phyloP scores from a whole-genome alignment of 257 asterid species.

The Solanum tacnaense region DNA sequence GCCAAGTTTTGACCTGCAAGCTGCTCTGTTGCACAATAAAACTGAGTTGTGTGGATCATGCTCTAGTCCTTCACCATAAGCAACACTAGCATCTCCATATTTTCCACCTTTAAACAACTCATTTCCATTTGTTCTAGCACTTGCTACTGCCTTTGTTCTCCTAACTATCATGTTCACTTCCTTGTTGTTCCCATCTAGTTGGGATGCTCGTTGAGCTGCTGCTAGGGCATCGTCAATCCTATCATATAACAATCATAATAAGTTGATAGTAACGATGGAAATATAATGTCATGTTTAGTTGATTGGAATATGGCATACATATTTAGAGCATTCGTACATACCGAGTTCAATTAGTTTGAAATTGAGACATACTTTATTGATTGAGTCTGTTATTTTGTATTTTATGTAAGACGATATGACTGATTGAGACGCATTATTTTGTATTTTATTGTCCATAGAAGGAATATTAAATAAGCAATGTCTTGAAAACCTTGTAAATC shows the following conservation, averaged over 20 bases:
- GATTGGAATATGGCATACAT: background rate
- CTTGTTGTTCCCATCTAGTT: conserved; percentile 50
- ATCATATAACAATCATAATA: background rate
- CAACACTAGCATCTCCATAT: conserved; percentile 48
- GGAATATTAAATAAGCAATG: background rate
- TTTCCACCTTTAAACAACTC: conserved; percentile 42
- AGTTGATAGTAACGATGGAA: background rate
- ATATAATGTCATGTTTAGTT: background rate
- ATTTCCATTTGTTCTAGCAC: conserved; percentile 56
- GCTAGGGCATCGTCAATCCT: conserved; percentile 62
- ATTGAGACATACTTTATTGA: background rate
- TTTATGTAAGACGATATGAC: background rate
- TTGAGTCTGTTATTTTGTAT: background rate
- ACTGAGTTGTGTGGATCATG: conserved; percentile 54
- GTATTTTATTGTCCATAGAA: background rate
- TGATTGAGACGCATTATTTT: background rate
- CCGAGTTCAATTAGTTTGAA: background rate
- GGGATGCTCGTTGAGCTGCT: conserved; percentile 47
- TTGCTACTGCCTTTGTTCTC: conserved; percentile 43
- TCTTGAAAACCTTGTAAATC: background rate
- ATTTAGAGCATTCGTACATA: background rate
- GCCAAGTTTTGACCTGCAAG: conserved; percentile 53
- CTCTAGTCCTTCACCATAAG: conserved; percentile 61
- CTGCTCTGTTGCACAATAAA: conserved; percentile 64
- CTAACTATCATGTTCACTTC: conserved; percentile 37